These are phyloP conservation scores for Penicillium fuscoglaucum DNA, from an alignment of 2,329 filamentous ascomycete species.

Conservation along the genomic window DNA sequence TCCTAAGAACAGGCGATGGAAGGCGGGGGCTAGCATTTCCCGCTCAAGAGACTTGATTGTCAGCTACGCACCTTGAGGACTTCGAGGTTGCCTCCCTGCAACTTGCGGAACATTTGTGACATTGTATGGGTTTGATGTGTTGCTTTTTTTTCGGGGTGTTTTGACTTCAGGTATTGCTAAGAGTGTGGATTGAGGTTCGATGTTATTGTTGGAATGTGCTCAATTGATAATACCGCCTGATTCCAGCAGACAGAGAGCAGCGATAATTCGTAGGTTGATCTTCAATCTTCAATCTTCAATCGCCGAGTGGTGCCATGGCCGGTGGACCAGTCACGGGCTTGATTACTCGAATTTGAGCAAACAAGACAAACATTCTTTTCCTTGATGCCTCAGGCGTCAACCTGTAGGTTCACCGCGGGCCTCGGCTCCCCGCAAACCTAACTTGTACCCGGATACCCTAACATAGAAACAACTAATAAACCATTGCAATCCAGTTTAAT, in stretches of 20 bases:
- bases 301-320: slow-evolving; percentile 9
- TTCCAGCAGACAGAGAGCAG: not conserved
- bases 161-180: not conserved
- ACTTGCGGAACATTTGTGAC: slow-evolving; percentile 47
- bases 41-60: not conserved
- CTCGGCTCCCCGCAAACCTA: not conserved
- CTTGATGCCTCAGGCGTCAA: not conserved
- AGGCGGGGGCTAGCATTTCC: no score
- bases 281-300: slow-evolving; percentile 4
- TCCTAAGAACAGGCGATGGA: not conserved
- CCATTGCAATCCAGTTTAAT: not conserved
- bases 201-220: not conserved
- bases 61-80: slow-evolving; percentile 76
- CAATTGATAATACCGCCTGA: not conserved
- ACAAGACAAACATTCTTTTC: slow-evolving; percentile 15
- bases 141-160: slow-evolving; percentile 1
- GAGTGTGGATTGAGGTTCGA: no score
- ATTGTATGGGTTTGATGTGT: slow-evolving; percentile 28
- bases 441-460: not conserved
- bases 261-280: not conserved
- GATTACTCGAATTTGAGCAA: slow-evolving; percentile 18
- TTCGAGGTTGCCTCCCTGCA: slow-evolving; percentile 88
- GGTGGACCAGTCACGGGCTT: slow-evolving; percentile 11
- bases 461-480: not conserved
- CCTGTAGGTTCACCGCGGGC: not conserved